Conservation (phyloP, 106 monocot species). For the Alisma plantagoaquatica region DNA sequence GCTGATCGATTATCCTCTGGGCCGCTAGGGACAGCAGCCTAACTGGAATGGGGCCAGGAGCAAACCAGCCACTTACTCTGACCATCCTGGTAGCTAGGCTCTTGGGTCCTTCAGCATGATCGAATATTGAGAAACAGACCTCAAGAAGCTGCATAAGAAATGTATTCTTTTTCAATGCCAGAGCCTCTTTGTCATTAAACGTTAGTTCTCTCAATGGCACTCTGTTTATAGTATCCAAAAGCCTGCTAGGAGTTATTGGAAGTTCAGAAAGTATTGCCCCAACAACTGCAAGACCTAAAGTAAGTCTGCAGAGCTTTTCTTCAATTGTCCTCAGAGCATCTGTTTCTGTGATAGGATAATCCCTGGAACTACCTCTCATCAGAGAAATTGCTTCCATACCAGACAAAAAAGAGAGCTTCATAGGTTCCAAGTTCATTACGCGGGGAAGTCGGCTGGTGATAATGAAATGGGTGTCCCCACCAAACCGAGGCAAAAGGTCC, state of each 20-base stretch:
- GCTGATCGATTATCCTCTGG: slow-evolving; percentile 55
- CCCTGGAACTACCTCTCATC: slow-evolving; percentile 78
- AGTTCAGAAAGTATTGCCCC: slow-evolving; percentile 79
- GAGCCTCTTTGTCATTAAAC: slow-evolving; percentile 38
- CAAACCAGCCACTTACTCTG: slow-evolving; percentile 76
- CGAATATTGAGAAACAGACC: slow-evolving; percentile 91
- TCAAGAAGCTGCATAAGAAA: slow-evolving; percentile 75
- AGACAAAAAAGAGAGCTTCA: slow-evolving; percentile 84
- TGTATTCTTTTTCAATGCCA: slow-evolving; percentile 28
- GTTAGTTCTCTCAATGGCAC: slow-evolving; percentile 37
- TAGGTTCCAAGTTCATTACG: slow-evolving; percentile 78
- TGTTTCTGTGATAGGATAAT: slow-evolving; percentile 53
- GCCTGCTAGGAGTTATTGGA: slow-evolving; percentile 73
- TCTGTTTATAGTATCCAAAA: slow-evolving; percentile 78
- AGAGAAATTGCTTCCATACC: slow-evolving; percentile 70
- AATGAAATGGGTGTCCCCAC: slow-evolving; percentile 84
- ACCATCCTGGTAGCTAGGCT: slow-evolving; percentile 82
- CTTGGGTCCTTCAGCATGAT: slow-evolving; percentile 77
- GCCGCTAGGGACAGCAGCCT: slow-evolving; percentile 71
- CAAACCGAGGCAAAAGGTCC: slow-evolving; percentile 81
- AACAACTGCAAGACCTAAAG: slow-evolving; percentile 68
- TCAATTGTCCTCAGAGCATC: slow-evolving; percentile 81
- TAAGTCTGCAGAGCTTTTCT: slow-evolving; percentile 75
- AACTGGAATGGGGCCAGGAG: slow-evolving; percentile 50
- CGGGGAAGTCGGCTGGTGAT: slow-evolving; percentile 72